Evolutionary conservation across 305 asterid species (phyloP).

Genomic region (Fraxinus dipetala): DNA sequence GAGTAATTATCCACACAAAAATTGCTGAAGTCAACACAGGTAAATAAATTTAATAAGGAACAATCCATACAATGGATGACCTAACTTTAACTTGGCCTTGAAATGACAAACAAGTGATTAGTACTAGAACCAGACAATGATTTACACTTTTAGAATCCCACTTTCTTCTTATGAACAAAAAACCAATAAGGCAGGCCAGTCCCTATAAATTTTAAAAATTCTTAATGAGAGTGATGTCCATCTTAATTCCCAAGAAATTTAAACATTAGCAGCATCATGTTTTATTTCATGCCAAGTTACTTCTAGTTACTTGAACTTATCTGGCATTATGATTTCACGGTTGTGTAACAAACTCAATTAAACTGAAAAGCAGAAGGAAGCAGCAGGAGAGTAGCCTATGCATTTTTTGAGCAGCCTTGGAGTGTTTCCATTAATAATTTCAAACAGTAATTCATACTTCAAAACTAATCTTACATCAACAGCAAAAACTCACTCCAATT

Average conservation of each 20-base stretch:
- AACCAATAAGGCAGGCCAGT: neutral
- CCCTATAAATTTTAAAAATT: neutral
- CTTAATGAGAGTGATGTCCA: neutral
- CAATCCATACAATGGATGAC: neutral
- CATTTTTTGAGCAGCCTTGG: neutral
- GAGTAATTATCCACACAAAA: neutral
- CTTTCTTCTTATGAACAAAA: neutral
- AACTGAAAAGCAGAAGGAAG: conserved; percentile 4
- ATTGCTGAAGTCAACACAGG: neutral
- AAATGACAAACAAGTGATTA: neutral
- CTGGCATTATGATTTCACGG: neutral
- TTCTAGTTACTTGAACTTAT: conserved; percentile 4
- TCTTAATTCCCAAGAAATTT: neutral
- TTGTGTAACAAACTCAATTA: conserved; percentile 1
- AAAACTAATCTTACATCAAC: neutral
- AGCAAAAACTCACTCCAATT: neutral
- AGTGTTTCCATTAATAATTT: neutral
- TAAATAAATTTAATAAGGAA: neutral
- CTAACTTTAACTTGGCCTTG: neutral
- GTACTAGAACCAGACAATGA: neutral
- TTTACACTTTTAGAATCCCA: conserved; percentile 13
- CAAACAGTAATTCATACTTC: neutral
- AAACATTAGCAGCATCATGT: neutral
- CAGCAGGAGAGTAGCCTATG: neutral
- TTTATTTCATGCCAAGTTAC: neutral